Conservation (phyloP, 2,329 filamentous ascomycete genomes). For the Cytospora leucostoma region DNA sequence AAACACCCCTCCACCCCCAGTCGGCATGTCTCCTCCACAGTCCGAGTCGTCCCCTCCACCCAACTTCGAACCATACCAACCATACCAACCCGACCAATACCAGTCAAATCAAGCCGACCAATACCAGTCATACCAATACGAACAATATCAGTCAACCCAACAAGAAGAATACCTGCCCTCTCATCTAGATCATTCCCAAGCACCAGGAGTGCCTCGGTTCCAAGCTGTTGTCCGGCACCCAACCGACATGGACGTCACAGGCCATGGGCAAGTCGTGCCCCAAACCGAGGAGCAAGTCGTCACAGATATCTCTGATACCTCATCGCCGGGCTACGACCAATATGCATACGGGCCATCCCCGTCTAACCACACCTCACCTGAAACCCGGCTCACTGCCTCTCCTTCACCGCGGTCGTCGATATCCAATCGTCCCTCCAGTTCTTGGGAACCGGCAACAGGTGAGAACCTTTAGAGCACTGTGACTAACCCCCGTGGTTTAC, state of each 20-base stretch:
- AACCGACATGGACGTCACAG: conserved; percentile 26
- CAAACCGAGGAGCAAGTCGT: conserved; percentile 24
- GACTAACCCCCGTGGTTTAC: conserved; percentile 18
- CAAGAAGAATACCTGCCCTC: conserved; percentile 8
- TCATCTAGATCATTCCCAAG: conserved; percentile 7
- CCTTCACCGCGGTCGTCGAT: conserved; percentile 28
- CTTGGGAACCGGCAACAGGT: conserved; percentile 31
- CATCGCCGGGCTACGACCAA: conserved; percentile 39
- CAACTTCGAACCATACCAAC: background rate
- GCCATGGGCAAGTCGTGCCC: conserved; percentile 28
- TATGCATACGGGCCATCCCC: conserved; percentile 43
- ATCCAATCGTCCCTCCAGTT: conserved; percentile 24
- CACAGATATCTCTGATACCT: conserved; percentile 42
- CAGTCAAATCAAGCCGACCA: background rate
- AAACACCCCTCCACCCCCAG: conserved; percentile 33
- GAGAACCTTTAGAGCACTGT: conserved; percentile 38
- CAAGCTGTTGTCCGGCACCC: conserved; percentile 27
- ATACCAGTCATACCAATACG: background rate
- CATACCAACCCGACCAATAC: background rate
- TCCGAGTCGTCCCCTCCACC: conserved; percentile 20
- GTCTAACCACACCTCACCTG: conserved; percentile 49
- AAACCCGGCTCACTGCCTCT: conserved; percentile 42
- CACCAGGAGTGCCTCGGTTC: conserved; percentile 25
- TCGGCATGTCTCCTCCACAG: conserved; percentile 17
- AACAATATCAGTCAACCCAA: conserved; percentile 13